A percentile compares a stretch with the other conserved stretches of the same genome.
phyloP scores from a whole-genome alignment of 2,329 filamentous ascomycete species.

The Fusarium succisae region DNA sequence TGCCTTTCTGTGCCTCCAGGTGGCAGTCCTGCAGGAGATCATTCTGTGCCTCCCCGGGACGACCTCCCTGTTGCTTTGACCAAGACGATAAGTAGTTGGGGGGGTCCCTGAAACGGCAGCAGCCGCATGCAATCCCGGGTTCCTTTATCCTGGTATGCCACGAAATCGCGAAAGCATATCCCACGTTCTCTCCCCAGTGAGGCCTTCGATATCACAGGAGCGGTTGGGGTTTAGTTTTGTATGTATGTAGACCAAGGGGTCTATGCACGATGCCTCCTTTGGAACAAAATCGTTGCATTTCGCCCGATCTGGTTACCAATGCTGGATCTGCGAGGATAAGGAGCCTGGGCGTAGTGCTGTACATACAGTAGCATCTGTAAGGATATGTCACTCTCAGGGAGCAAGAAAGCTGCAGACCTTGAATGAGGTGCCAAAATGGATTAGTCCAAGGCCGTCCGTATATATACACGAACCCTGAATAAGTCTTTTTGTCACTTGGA shows the following conservation, averaged over 20 bases:
- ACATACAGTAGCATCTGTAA: slow-evolving; percentile 5
- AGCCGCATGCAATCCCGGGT: slow-evolving; percentile 35
- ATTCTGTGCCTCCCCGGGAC: slow-evolving; percentile 29
- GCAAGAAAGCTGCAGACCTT: not conserved
- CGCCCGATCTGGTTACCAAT: not conserved
- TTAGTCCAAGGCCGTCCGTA: not conserved
- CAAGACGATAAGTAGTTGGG: slow-evolving; percentile 32
- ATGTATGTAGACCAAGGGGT: not conserved
- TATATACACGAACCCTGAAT: too few relatives aligned
- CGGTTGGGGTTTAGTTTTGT: not conserved
- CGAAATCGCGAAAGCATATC: not conserved
- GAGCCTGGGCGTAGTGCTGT: not conserved
- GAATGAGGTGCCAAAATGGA: not conserved
- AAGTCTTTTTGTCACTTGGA: not conserved
- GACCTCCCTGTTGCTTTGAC: slow-evolving; percentile 16
- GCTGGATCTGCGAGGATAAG: slow-evolving; percentile 6
- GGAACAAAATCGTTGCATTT: slow-evolving; percentile 3
- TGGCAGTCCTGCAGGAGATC: slow-evolving; percentile 35
- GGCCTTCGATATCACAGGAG: not conserved
- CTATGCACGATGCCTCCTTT: slow-evolving; percentile 6
- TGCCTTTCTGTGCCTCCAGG: slow-evolving; percentile 6
- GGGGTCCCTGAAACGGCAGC: slow-evolving; percentile 32
- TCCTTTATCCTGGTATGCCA: not conserved
- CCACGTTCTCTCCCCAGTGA: not conserved
- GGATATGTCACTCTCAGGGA: not conserved